Conservation (phyloP, 345 rosid species). For the rapeseed (Brassica napus) region Da-Ae NC_063450.1:51502501-51503000, state of each 20-base stretch:
- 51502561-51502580: slow-evolving; percentile 3
- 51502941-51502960: neutral
- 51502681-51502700: neutral
- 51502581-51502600: neutral
- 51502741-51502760: slow-evolving; percentile 55
- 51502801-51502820: slow-evolving; percentile 26
- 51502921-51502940: slow-evolving; percentile 1
- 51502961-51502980: neutral
- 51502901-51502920: neutral
- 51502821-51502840: slow-evolving; percentile 42
- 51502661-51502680: neutral
- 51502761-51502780: slow-evolving; percentile 82
- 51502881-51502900: slow-evolving; percentile 2
- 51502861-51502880: slow-evolving; percentile 44
- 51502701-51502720: neutral
- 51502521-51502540: neutral
- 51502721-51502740: slow-evolving; percentile 20
- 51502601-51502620: neutral
- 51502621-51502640: neutral
- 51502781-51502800: slow-evolving; percentile 41
- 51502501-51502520: slow-evolving; percentile 18
- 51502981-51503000: neutral
- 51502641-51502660: neutral
- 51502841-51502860: slow-evolving; percentile 36
- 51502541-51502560: no score